These are phyloP conservation scores for Didymosphaeria variabile DNA, from an alignment of 2,329 filamentous ascomycete genomes.

Conservation along the genomic window DNA sequence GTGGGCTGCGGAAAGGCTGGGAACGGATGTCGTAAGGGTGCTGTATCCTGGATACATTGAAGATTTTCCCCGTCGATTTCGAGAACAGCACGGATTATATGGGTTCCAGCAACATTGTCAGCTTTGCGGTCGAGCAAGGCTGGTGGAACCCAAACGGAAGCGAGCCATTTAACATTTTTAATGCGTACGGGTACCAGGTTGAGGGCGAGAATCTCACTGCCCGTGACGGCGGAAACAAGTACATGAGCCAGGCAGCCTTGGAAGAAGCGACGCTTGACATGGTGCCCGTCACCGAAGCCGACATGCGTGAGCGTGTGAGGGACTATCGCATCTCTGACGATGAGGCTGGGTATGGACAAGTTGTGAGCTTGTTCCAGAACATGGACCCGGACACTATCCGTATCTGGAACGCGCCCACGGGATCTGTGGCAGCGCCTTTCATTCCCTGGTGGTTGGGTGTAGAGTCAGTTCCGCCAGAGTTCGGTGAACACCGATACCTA, in stretches of 20 bases:
- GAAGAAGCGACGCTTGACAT: slow-evolving; percentile 52
- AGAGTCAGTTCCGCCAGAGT: slow-evolving; percentile 40
- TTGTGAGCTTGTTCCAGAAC: slow-evolving; percentile 36
- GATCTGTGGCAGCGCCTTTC: slow-evolving; percentile 47
- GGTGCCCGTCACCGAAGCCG: slow-evolving; percentile 59
- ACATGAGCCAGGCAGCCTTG: slow-evolving; percentile 49
- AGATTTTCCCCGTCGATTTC: slow-evolving; percentile 47
- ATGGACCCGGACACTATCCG: slow-evolving; percentile 44
- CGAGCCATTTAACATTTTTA: slow-evolving; percentile 49
- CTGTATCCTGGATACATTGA: slow-evolving; percentile 50
- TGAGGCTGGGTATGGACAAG: slow-evolving; percentile 49
- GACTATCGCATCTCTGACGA: slow-evolving; percentile 49
- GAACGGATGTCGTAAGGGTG: slow-evolving; percentile 42
- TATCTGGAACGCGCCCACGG: slow-evolving; percentile 47
- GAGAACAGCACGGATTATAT: slow-evolving; percentile 41
- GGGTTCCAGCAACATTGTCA: slow-evolving; percentile 46
- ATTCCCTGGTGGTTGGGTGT: slow-evolving; percentile 49
- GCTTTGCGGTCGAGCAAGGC: slow-evolving; percentile 46
- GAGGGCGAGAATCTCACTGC: slow-evolving; percentile 35
- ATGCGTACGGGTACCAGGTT: slow-evolving; percentile 42
- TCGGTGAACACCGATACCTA: slow-evolving; percentile 47
- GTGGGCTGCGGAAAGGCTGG: slow-evolving; percentile 48
- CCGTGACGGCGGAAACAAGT: slow-evolving; percentile 48
- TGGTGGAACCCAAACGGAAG: slow-evolving; percentile 45
- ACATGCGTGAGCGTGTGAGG: slow-evolving; percentile 55